Base-by-base conservation (phyloP, 2,329 filamentous ascomycete species). In the Fusarium devonianum region DNA sequence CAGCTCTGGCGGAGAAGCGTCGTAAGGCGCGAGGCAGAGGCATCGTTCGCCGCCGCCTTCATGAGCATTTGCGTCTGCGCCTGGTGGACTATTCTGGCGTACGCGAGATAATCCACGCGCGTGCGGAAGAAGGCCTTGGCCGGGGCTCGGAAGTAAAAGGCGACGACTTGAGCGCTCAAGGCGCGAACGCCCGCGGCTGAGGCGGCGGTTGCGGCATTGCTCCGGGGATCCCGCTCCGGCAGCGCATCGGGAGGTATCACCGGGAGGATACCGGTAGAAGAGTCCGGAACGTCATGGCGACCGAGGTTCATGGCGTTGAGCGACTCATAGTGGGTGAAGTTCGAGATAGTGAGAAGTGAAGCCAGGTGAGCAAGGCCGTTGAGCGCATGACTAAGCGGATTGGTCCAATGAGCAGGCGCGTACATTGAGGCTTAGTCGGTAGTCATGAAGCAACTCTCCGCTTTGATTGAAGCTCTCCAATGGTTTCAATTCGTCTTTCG, bases 91-190 rank as follows among this genome's bases (percentile, higher is more conserved):
- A 69, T 76, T 19, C 82, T 75, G 3, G 81, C 82, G 53, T 83
- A 85, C 2, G 81, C 81, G 13, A 85, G 77, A 60, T 92, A 96
- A 76, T 97, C 92, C 57, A 97, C 91, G 49, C 92, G 79, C 1
- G 90, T 92, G 53, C 90, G 84, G 73, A 97, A 96, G 69, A 97
- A 97, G 12, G 92, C 89, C 73, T 96, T 96, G 42, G 92, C 89
- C 1, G 92, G 92, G 0, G 91, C 90, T 47, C 92, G 82, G 69
- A 96, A 97, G 74, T 96, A 97, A 65, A 96, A 96, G 17, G 91
- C 87, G 44, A 96, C 82, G 64, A 91, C 79, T 68, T 95, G 89
- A 7, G 90, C 88, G 63, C 88, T 92, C 56, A 96, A 71, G 19
- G 92, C 92, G 35, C 92, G 88, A 56, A 92, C 89, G 29, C 90